phyloP scores from a whole-genome alignment of 768 basidiomycete species.

The Mycena sanguinolenta region DNA sequence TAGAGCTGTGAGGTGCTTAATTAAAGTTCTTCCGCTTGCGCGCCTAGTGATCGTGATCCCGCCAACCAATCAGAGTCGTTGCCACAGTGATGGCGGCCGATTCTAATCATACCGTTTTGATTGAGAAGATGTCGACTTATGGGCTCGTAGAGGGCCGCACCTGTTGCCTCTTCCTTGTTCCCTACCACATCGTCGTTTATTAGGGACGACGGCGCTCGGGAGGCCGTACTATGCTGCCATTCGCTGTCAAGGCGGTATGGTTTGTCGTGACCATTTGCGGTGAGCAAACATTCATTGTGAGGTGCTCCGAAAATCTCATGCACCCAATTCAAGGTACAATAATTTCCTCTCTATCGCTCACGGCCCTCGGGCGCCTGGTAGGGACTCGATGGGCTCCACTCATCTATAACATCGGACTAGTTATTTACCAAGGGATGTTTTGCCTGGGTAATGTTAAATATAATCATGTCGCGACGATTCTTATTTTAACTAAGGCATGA shows the following conservation, averaged over 20 bases:
- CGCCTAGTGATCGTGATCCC: no score
- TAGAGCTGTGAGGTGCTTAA: no score
- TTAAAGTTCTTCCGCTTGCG: no score
- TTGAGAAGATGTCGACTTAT: not conserved
- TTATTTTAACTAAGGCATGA: constrained; percentile 23
- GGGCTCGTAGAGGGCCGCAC: not conserved
- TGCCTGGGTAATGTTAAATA: constrained; percentile 27
- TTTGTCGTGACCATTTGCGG: constrained; percentile 8
- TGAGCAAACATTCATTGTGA: not conserved
- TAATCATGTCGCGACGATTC: not conserved
- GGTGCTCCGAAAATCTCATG: not conserved
- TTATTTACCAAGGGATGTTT: constrained; percentile 24
- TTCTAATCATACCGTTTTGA: no score
- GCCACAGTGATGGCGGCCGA: not conserved
- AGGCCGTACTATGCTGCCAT: constrained; percentile 30
- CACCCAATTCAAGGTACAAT: not conserved
- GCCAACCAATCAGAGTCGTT: not conserved
- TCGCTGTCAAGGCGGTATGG: constrained; percentile 33
- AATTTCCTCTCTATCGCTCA: not conserved
- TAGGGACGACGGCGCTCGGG: constrained; percentile 2
- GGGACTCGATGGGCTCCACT: not conserved
- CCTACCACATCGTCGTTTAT: not conserved
- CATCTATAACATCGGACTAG: not conserved
- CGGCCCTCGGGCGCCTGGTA: not conserved
- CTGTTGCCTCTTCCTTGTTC: not conserved